A percentile compares a stretch with the other conserved stretches of the same genome.
phyloP scores from a whole-genome alignment of 2,329 filamentous ascomycete species.

The Neopestalotiopsis clavispora region DNA sequence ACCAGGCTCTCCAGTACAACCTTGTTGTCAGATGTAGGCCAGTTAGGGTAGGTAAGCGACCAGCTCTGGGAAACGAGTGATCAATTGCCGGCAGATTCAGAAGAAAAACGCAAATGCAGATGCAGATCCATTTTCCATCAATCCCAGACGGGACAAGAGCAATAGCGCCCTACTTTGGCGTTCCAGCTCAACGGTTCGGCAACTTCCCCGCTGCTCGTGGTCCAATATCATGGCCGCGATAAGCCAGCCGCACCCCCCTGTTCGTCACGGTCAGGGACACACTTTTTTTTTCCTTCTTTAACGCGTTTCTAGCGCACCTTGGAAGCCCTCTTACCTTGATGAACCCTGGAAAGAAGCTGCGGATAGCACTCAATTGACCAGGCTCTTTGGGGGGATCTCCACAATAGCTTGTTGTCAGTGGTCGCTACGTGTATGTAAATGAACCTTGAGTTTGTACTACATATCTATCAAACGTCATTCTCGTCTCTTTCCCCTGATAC shows the following conservation, averaged over 20 bases:
- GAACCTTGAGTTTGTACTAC: background rate
- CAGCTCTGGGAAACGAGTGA: background rate
- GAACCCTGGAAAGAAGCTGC: background rate
- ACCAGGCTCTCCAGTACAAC: background rate
- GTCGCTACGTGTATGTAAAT: background rate
- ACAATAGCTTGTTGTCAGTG: background rate
- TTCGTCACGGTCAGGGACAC: constrained; percentile 1
- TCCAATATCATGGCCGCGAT: background rate
- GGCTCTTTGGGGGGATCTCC: background rate
- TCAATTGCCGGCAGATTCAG: background rate
- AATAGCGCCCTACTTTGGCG: background rate
- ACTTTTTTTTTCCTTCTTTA: constrained; percentile 1
- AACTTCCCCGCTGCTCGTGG: constrained; percentile 27
- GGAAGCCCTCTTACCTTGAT: background rate
- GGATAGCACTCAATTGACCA: background rate
- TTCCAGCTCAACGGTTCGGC: constrained; percentile 25
- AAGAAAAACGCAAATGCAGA: background rate
- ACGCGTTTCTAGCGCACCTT: constrained; percentile 1
- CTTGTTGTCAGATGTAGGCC: background rate
- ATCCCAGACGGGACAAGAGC: constrained; percentile 5
- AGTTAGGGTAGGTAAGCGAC: background rate
- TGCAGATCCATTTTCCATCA: constrained; percentile 3
- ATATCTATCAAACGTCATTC: background rate
- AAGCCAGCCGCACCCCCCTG: background rate
- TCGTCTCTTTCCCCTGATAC: background rate